phyloP scores from a whole-genome alignment of 2,329 filamentous ascomycete species.

The Diaporthe vexans region DNA sequence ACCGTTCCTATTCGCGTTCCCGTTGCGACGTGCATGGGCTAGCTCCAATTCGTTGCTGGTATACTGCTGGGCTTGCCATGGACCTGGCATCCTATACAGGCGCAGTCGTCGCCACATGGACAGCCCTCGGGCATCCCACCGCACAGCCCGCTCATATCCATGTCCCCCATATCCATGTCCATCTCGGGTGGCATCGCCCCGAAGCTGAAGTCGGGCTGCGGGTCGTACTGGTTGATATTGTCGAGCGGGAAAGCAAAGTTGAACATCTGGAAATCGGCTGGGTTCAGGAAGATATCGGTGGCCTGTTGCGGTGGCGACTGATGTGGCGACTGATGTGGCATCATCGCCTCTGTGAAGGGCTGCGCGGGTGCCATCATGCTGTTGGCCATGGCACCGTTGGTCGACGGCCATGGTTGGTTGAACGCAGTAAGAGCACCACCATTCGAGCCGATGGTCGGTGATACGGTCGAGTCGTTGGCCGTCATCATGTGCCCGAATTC shows the following conservation, averaged over 20 bases:
- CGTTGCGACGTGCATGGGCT: not conserved
- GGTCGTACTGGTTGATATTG: slow-evolving; percentile 27
- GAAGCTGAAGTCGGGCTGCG: slow-evolving; percentile 69
- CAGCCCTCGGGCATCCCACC: slow-evolving; percentile 51
- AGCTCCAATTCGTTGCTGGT: slow-evolving; percentile 16
- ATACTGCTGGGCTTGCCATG: slow-evolving; percentile 52
- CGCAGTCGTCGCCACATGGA: slow-evolving; percentile 71
- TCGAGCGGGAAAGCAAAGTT: slow-evolving; percentile 41
- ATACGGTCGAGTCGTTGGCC: slow-evolving; percentile 36
- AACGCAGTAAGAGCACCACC: slow-evolving; percentile 41
- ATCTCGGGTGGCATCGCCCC: slow-evolving; percentile 51
- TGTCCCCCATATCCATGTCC: slow-evolving; percentile 27
- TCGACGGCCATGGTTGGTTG: slow-evolving; percentile 36
- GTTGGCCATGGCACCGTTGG: slow-evolving; percentile 28
- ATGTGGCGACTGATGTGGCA: slow-evolving; percentile 36
- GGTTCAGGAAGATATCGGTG: slow-evolving; percentile 41
- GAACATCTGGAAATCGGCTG: slow-evolving; percentile 42
- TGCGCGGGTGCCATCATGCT: slow-evolving; percentile 37
- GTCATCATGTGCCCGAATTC: slow-evolving; percentile 47
- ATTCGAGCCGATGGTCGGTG: slow-evolving; percentile 30
- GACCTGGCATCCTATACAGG: slow-evolving; percentile 70
- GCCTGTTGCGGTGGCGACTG: slow-evolving; percentile 40
- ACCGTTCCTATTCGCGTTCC: not conserved
- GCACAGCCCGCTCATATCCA: slow-evolving; percentile 40
- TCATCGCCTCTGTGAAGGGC: slow-evolving; percentile 20